Evolutionary conservation across 1,284 basidiomycete genomes (phyloP).

Genomic region (Ceratobasidium sp.): DNA sequence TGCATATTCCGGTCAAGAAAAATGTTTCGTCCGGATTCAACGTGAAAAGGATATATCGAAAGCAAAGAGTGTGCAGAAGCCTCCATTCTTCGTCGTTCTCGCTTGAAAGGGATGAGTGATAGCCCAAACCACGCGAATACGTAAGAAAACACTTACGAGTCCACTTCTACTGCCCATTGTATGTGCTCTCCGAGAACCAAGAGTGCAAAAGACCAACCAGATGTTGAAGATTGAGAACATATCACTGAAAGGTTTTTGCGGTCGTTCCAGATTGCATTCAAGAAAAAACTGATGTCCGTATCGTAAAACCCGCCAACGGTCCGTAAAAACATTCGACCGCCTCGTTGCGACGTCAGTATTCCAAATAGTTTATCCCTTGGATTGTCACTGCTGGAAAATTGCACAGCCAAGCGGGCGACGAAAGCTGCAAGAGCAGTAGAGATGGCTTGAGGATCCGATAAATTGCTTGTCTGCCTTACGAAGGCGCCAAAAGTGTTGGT

Average conservation of each 20-base stretch:
- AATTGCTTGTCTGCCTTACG: neutral
- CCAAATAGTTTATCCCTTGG: conserved; percentile 4
- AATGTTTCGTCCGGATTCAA: conserved; percentile 1
- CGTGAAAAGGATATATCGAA: neutral
- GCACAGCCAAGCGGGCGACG: neutral
- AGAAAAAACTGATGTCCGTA: conserved; percentile 15
- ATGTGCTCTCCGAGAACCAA: conserved; percentile 22
- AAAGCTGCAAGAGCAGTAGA: conserved; percentile 1
- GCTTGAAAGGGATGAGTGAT: neutral
- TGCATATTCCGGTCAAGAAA: conserved; percentile 8
- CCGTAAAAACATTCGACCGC: conserved; percentile 19
- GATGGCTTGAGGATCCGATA: conserved; percentile 1
- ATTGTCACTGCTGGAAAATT: neutral
- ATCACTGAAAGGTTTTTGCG: conserved; percentile 9
- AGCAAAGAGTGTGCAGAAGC: neutral
- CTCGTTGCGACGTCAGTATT: conserved; percentile 7
- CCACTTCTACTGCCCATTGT: conserved; percentile 12
- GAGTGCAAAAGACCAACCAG: conserved; percentile 29
- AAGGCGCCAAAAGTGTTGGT: conserved; percentile 9
- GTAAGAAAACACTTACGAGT: neutral
- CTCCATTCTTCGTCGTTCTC: conserved; percentile 8
- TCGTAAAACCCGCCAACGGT: conserved; percentile 8
- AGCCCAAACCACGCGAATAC: neutral
- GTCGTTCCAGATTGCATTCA: conserved; percentile 20
- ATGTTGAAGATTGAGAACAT: neutral